Evolutionary conservation across 2,329 filamentous ascomycete genomes (phyloP).

Genomic region (Cryphonectria naterciae): DNA sequence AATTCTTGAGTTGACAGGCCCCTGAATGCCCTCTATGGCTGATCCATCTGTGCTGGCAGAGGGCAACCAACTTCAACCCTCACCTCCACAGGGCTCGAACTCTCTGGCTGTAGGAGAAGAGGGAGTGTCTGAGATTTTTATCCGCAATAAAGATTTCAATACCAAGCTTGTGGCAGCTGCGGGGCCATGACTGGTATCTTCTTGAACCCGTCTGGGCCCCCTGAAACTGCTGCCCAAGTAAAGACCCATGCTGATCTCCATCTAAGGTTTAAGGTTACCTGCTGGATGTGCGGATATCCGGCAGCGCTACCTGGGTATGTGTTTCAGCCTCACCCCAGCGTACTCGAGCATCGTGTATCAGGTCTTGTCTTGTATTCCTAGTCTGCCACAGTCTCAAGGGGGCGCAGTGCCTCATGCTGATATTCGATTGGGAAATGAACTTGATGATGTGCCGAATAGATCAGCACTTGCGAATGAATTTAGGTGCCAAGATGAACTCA

Average conservation of each 20-base stretch:
- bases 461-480: not conserved
- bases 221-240: not conserved
- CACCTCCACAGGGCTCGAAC: not conserved
- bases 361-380: constrained; percentile 20
- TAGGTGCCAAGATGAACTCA: constrained; percentile 12
- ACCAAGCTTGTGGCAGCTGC: not conserved
- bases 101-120: not conserved
- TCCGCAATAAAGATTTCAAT: not conserved
- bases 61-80: not conserved
- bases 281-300: constrained; percentile 14
- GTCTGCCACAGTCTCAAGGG: constrained; percentile 16
- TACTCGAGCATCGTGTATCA: constrained; percentile 22
- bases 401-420: constrained; percentile 21
- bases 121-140: not conserved
- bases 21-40: not conserved
- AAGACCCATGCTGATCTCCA: not conserved
- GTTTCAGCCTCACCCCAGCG: constrained; percentile 23
- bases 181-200: not conserved
- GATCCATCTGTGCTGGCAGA: not conserved
- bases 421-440: not conserved
- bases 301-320: constrained; percentile 21
- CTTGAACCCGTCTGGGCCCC: not conserved
- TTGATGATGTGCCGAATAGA: not conserved
- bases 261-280: constrained; percentile 2
- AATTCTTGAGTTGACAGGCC: not conserved